A percentile compares a stretch with the other conserved stretches of the same genome.
phyloP scores from a whole-genome alignment of 2,329 filamentous ascomycete genomes.

The Corinectria fuckeliana region DNA sequence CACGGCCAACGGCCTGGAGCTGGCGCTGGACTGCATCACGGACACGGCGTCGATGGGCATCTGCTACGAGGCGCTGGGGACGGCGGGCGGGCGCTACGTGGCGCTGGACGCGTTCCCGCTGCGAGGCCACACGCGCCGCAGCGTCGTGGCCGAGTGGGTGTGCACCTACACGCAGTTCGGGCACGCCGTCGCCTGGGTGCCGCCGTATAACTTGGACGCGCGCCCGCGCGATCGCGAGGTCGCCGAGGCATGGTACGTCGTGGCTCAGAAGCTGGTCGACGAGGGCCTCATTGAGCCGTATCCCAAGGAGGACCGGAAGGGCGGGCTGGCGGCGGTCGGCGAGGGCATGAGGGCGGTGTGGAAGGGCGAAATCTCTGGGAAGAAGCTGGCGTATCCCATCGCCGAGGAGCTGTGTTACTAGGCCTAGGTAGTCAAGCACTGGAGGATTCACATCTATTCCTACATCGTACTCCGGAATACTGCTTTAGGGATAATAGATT shows the following conservation, averaged over 20 bases:
- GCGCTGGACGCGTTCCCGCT: constrained; percentile 31
- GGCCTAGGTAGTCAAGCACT: background rate
- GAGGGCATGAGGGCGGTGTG: constrained; percentile 16
- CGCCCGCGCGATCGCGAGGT: constrained; percentile 11
- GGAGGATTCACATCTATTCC: too few relatives aligned
- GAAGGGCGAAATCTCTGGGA: constrained; percentile 16
- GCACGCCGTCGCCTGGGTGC: constrained; percentile 16
- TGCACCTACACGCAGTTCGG: constrained; percentile 26
- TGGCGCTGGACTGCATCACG: constrained; percentile 17
- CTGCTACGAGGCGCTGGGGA: constrained; percentile 26
- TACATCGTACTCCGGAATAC: too few relatives aligned
- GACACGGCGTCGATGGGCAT: constrained; percentile 19
- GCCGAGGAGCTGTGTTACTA: background rate
- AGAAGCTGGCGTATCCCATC: constrained; percentile 11
- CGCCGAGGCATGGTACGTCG: constrained; percentile 14
- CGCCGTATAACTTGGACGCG: constrained; percentile 16
- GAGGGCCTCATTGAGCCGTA: constrained; percentile 11
- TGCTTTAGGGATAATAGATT: background rate
- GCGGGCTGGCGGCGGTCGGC: constrained; percentile 9
- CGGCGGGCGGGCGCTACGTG: constrained; percentile 24
- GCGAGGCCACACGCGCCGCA: constrained; percentile 32
- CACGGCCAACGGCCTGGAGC: constrained; percentile 8
- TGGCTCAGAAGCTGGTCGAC: constrained; percentile 9
- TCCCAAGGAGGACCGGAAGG: constrained; percentile 12
- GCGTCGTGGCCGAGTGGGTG: constrained; percentile 30